phyloP scores from a whole-genome alignment of 257 asterid genomes.

The Solanum lignicaule region DNA sequence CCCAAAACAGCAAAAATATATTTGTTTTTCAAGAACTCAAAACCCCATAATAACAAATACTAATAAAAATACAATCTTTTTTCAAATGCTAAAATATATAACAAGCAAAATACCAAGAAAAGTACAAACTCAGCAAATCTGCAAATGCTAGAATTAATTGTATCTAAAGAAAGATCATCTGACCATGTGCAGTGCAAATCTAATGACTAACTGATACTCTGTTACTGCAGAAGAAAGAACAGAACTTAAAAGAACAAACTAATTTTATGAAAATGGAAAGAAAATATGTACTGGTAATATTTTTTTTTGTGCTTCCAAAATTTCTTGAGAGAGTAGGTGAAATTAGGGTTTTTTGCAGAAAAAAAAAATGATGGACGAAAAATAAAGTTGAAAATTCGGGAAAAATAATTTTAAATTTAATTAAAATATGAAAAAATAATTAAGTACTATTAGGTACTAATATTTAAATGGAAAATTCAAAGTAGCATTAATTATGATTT shows the following conservation, averaged over 20 bases:
- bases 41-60: background rate
- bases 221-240: constrained; percentile 37
- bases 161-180: constrained; percentile 36
- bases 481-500: constrained; percentile 66
- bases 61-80: constrained; percentile 4
- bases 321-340: constrained; percentile 17
- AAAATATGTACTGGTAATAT: background rate
- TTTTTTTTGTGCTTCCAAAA: constrained; percentile 7
- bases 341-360: constrained; percentile 52
- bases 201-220: constrained; percentile 16
- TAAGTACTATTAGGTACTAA: constrained; percentile 25
- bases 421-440: constrained; percentile 18
- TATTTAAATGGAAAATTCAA: constrained; percentile 59
- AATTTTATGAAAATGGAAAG: constrained; percentile 8
- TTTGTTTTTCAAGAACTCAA: background rate
- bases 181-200: constrained; percentile 22
- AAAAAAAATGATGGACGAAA: constrained; percentile 17
- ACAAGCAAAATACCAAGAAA: constrained; percentile 9
- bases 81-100: background rate
- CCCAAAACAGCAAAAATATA: background rate
- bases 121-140: constrained; percentile 21
- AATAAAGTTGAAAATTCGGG: constrained; percentile 22
- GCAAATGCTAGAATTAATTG: constrained; percentile 15
- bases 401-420: constrained; percentile 21
- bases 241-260: constrained; percentile 8